Evolutionary conservation across 805 yeast species (phyloP), one percentile per base, ranked within the genome.

Genomic region (Novakomyces olei): DNA sequence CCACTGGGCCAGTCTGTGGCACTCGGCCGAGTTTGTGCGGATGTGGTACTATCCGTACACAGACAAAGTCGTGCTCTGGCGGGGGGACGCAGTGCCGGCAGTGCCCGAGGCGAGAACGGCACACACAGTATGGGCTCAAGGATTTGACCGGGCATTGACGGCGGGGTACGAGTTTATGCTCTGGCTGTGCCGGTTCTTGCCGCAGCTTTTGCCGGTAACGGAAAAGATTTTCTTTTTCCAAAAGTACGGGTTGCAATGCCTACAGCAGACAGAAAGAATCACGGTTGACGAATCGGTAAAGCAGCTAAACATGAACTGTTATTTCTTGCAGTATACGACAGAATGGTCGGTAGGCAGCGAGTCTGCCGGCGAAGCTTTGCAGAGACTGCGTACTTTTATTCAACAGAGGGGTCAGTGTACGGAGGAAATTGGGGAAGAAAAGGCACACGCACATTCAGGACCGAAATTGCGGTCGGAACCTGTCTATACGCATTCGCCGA

Each of bases 41-140:
- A 68, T 81, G 32, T 85, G 96, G 95, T 88, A 96, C 96, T 88
- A 76, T 53, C 96, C 98, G 1, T 88, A 85, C 51, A 63, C 88
- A 12, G 67, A 69, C 33, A 74, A 74, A 46, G 78, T 92, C 58
- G 70, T 81, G 20, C 58, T 81, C 31, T 85, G 96, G 95, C 67
- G 91, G 47, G 96, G 92, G 25, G 56, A 67, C 16, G 79, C 79
- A 48, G 68, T 92, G 1, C 55, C 57, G 17, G 64, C 72, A 1
- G 53, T 67, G 29, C 63, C 76, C 4, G 58, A 55, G 2, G 79
- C 88, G 19, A 60, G 78, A 45, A 60, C 61, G 15, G 71, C 83
- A 18, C 30, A 27, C 15, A 27, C 30, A 12, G 81, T 92, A 79
- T 80, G 79, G 60, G 93, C 92, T 19, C 74, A 91, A 4, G 57